A percentile compares a stretch with the other conserved stretches of the same genome.
Evolutionary conservation across 1,284 basidiomycete genomes (phyloP).

Genomic region (Puccinia horiana): DNA sequence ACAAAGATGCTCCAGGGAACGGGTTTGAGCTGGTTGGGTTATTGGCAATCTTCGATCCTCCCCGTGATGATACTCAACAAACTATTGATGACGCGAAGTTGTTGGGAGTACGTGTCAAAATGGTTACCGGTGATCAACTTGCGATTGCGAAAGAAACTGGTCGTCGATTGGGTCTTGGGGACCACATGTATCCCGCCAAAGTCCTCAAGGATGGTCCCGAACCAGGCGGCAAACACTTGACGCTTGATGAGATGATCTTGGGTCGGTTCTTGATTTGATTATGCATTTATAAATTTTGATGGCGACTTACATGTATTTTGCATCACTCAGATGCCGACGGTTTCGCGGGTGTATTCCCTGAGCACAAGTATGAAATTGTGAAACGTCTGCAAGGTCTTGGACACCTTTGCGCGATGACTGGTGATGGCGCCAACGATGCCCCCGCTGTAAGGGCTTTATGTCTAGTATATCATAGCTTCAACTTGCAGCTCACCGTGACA

Average conservation of each 20-base stretch:
- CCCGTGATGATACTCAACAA: constrained; percentile 96
- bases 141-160: constrained; percentile 99
- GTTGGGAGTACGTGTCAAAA: constrained; percentile 97
- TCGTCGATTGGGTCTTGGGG: constrained; percentile 89
- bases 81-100: constrained; percentile 95
- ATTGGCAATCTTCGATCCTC: constrained; percentile 95
- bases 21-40: constrained; percentile 97
- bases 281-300: not conserved
- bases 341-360: constrained; percentile 91
- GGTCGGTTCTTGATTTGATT: constrained; percentile 63
- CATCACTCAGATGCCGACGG: constrained; percentile 73
- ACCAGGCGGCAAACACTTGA: constrained; percentile 64
- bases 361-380: constrained; percentile 64
- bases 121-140: constrained; percentile 99
- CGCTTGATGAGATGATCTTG: constrained; percentile 46
- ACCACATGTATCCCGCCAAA: constrained; percentile 96
- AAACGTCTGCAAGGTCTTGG: constrained; percentile 85
- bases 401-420: constrained; percentile 38
- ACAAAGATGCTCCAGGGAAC: constrained; percentile 79
- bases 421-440: constrained; percentile 95
- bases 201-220: constrained; percentile 86
- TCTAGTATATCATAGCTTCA: not conserved
- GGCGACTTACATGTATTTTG: constrained; percentile 52
- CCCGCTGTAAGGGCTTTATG: constrained; percentile 65
- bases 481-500: not conserved